A percentile compares a stretch with the other conserved stretches of the same genome.
Evolutionary conservation across 164 flowering plant species (phyloP).

Genomic region (Malania oleifera): DNA sequence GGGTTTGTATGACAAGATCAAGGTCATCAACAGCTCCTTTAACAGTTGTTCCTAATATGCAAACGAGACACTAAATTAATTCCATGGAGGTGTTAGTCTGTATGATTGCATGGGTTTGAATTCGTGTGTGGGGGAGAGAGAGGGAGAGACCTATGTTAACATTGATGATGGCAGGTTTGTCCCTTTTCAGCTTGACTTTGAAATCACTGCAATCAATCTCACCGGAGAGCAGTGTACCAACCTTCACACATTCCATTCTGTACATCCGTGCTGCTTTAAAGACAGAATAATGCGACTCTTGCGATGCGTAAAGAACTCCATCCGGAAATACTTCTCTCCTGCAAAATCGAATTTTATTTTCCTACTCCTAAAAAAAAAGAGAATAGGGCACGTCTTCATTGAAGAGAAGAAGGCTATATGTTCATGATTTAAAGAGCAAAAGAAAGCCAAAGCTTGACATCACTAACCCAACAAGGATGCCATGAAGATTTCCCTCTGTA

Average conservation of each 20-base stretch:
- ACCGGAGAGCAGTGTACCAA: constrained; percentile 61
- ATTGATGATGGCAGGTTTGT: constrained; percentile 85
- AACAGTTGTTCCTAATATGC: constrained; percentile 80
- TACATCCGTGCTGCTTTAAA: constrained; percentile 97
- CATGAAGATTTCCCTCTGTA: constrained; percentile 98
- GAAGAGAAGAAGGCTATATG: too few species aligned
- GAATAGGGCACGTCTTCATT: too few species aligned
- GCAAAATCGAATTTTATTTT: constrained; percentile 19
- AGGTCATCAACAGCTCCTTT: constrained; percentile 99
- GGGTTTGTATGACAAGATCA: constrained; percentile 81
- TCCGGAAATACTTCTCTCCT: constrained; percentile 94
- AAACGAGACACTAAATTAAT: constrained; percentile 1
- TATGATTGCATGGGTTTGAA: not conserved
- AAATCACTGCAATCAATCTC: constrained; percentile 90
- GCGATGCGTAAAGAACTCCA: constrained; percentile 81
- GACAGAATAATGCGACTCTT: constrained; percentile 84
- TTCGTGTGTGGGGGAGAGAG: not conserved
- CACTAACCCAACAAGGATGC: constrained; percentile 91
- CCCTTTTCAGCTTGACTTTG: constrained; percentile 62
- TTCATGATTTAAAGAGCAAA: not conserved
- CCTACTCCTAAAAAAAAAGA: constrained; percentile 1
- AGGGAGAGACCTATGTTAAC: constrained; percentile 72
- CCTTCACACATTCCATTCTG: constrained; percentile 82
- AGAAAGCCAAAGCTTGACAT: constrained; percentile 2
- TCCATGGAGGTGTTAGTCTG: too few species aligned